Evolutionary conservation across 441 rosid species (phyloP), one percentile per base, ranked within the genome.

Genomic region (Flueggea neowawraea): DNA sequence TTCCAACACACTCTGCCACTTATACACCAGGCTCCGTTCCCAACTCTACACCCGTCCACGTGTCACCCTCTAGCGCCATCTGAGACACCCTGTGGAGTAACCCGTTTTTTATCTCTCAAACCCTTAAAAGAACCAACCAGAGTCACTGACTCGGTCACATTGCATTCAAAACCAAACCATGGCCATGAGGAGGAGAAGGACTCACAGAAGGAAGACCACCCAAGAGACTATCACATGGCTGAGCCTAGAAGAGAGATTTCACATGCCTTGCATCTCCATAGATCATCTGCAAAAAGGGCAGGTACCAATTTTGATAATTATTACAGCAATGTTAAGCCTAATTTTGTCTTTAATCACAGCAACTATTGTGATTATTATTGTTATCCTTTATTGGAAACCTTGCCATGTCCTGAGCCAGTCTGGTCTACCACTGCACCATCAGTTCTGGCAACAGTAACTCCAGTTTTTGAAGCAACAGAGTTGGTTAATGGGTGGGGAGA

Each of bases 361-460:
- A 33, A n/a, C 12, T 57, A 67, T 8, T 59, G 36, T 16, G 45
- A 16, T 39, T 51, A 47, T 44, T 67, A 58, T 33, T 56, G 49
- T 60, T 22, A 22, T 2, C 52, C 65, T 12, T 50, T 61, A 49
- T 52, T 55, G 1, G 58, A 66, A 53, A 54, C 75, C 6, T 55
- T 75, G 58, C 79, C 73, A 16, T 10, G 51, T 12, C 70, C 73
- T 2, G 79, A 62, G 45, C 79, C 79, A 3, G 45, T 75, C 4
- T 75, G 79, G 79, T 75, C 79, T 8, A 75, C 79, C 11, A 75
- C 79, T 32, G 61, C 73, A 32, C 73, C 75, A 4, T 10, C 73
- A 31, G 61, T 71, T 28, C 60, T 65, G n/a, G 66, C 57, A 33
- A 52, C 65, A 16, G 53, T 54, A 5, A 61, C 64, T 1, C 54